Evolutionary conservation across 2,329 filamentous ascomycete species (phyloP).

Genomic region (Tricladium varicosporioides): DNA sequence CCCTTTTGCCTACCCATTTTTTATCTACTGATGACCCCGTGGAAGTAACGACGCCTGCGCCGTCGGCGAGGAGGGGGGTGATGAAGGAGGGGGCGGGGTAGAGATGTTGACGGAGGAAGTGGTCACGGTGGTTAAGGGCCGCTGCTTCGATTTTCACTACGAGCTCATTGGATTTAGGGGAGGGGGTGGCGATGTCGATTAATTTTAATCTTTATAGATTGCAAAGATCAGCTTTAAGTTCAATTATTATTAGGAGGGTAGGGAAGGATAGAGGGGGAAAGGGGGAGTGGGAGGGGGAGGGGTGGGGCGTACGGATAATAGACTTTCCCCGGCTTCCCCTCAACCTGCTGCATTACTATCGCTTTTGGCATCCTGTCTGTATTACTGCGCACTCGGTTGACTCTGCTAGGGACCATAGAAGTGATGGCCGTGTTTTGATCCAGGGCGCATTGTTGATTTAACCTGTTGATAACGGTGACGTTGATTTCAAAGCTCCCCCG

Average conservation of each 20-base stretch:
- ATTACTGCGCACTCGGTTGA: not conserved
- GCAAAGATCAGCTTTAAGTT: slow-evolving; percentile 42
- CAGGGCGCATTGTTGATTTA: not conserved
- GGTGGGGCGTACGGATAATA: slow-evolving; percentile 66
- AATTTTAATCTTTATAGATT: slow-evolving; percentile 44
- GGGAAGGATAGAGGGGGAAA: not conserved
- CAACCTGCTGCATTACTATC: slow-evolving; percentile 55
- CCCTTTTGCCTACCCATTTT: slow-evolving; percentile 61
- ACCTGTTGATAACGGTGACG: not conserved
- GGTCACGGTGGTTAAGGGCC: slow-evolving; percentile 90
- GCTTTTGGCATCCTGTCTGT: slow-evolving; percentile 40
- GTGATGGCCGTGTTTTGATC: not conserved
- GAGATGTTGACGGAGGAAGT: slow-evolving; percentile 89
- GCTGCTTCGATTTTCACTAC: slow-evolving; percentile 74
- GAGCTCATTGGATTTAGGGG: slow-evolving; percentile 64
- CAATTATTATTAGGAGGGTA: slow-evolving; percentile 32
- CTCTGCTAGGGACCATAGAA: not conserved
- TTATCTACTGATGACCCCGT: slow-evolving; percentile 54
- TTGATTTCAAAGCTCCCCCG: not conserved
- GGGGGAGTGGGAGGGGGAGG: not conserved
- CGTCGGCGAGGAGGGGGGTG: slow-evolving; percentile 78
- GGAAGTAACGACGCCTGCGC: slow-evolving; percentile 69
- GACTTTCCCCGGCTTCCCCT: slow-evolving; percentile 82
- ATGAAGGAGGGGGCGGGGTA: slow-evolving; percentile 84
- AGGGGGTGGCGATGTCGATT: slow-evolving; percentile 60